A percentile compares a stretch with the other conserved stretches of the same genome.
Conservation (phyloP, 164 flowering plant species). For the Vitis rotundifolia region DNA sequence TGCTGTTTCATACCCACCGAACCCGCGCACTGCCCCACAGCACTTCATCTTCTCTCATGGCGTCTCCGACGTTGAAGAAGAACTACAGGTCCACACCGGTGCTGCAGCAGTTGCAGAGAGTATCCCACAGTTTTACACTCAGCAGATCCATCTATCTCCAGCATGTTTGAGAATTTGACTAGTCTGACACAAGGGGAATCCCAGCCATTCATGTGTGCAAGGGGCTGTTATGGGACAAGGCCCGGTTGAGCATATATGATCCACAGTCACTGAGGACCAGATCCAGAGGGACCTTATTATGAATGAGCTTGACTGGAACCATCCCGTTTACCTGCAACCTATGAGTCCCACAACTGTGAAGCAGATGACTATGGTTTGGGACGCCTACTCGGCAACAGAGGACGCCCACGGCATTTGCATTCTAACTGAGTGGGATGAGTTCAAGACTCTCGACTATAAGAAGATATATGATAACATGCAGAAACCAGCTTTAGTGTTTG, state of each 20-base stretch:
- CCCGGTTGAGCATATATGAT: slow-evolving; percentile 72
- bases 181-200: slow-evolving; percentile 86
- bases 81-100: too few relatives aligned
- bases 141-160: too few relatives aligned
- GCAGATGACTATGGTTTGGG: slow-evolving; percentile 63
- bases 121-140: too few relatives aligned
- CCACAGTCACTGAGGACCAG: slow-evolving; percentile 77
- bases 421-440: slow-evolving; percentile 88
- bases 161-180: too few relatives aligned
- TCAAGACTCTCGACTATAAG: slow-evolving; percentile 65
- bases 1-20: too few relatives aligned
- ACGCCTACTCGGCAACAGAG: slow-evolving; percentile 73
- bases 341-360: slow-evolving; percentile 64
- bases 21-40: too few relatives aligned
- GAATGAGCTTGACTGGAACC: slow-evolving; percentile 84
- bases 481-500: slow-evolving; percentile 77
- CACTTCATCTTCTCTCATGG: too few relatives aligned
- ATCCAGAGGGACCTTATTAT: slow-evolving; percentile 69
- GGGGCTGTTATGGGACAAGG: slow-evolving; percentile 73
- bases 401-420: slow-evolving; percentile 77
- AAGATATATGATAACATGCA: slow-evolving; percentile 72
- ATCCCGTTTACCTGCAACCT: slow-evolving; percentile 71
- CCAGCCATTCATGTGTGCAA: slow-evolving; percentile 95
- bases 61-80: too few relatives aligned
- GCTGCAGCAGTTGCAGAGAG: too few relatives aligned